A percentile compares a stretch with the other conserved stretches of the same genome.
Evolutionary conservation across 805 yeast genomes (phyloP).

Genomic region (Starmerella scarabaei): DNA sequence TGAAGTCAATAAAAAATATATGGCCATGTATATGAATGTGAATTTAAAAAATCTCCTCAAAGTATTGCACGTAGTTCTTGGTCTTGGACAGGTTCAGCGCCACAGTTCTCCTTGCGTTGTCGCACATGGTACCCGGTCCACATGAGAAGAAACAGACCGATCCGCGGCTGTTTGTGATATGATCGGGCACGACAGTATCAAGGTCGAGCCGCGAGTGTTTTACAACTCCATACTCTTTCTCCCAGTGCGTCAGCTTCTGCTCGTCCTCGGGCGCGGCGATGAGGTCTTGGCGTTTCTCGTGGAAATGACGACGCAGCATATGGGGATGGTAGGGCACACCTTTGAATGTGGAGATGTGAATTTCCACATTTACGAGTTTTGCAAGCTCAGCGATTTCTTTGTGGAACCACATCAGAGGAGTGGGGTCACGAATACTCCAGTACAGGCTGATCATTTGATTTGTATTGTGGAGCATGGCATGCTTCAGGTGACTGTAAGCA

Average conservation of each 20-base stretch:
- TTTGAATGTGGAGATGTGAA: neutral
- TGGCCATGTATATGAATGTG: neutral
- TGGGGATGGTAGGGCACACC: neutral
- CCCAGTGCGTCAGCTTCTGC: neutral
- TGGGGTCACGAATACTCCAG: constrained; percentile 15
- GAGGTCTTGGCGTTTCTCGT: neutral
- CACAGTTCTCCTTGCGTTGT: constrained; percentile 39
- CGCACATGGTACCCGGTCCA: constrained; percentile 51
- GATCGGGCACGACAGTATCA: constrained; percentile 27
- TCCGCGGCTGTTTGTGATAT: constrained; percentile 30
- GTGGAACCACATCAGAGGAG: constrained; percentile 31
- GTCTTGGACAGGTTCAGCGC: constrained; percentile 31
- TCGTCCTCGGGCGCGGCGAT: neutral
- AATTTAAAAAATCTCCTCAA: constrained; percentile 51
- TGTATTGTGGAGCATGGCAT: constrained; percentile 28
- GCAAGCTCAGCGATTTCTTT: constrained; percentile 29
- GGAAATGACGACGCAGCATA: neutral
- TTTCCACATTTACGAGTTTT: neutral
- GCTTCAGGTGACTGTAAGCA: constrained; percentile 11
- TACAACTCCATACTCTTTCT: neutral
- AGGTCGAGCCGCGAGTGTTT: constrained; percentile 6
- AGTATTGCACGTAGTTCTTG: constrained; percentile 44
- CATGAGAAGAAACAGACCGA: constrained; percentile 46
- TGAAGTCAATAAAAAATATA: neutral
- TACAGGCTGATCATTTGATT: constrained; percentile 3